Percentiles rank a stretch among this genome's conserved stretches.
These are phyloP conservation scores for Aspergillus asperescens DNA, from an alignment of 495 filamentous ascomycete genomes.

Conservation along the genomic window DNA sequence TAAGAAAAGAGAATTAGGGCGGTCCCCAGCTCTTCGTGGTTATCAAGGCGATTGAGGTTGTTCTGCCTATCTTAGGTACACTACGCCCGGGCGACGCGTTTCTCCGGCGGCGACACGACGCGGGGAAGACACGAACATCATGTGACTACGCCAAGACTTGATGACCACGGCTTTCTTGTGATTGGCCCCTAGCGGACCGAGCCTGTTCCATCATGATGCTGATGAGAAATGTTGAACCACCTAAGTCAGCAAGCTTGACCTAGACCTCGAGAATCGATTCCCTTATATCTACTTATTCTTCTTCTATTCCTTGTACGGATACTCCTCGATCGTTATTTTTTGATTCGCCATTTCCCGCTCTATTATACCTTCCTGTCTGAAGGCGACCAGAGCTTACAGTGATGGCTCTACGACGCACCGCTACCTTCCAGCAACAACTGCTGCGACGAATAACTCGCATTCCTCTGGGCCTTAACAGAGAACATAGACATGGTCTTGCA, in stretches of 20 bases:
- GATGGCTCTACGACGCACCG: constrained; percentile 38
- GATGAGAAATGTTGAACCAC: constrained; percentile 9
- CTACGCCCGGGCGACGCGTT: constrained; percentile 15
- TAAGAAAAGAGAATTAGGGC: not conserved
- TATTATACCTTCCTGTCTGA: not conserved
- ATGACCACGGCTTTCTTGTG: constrained; percentile 23
- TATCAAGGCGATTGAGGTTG: not conserved
- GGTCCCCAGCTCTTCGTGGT: not conserved
- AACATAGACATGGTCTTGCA: constrained; percentile 45
- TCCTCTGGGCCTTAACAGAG: constrained; percentile 22
- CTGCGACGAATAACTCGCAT: constrained; percentile 24
- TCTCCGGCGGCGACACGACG: constrained; percentile 17
- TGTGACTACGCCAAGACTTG: constrained; percentile 29
- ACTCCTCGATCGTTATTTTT: not conserved
- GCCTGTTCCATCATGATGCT: constrained; percentile 16
- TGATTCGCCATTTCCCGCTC: not conserved
- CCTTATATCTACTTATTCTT: not conserved
- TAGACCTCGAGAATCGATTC: no score
- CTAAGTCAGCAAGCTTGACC: not conserved
- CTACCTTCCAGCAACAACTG: constrained; percentile 31
- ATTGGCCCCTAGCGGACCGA: constrained; percentile 24
- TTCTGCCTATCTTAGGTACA: constrained; percentile 13
- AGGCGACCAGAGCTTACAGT: constrained; percentile 1
- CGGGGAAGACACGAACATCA: constrained; percentile 38
- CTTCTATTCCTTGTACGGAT: not conserved